Percentiles rank a stretch among this genome's conserved stretches.
These are phyloP conservation scores for Aureobasidium sp. DNA, from an alignment of 2,329 filamentous ascomycete species.

Conservation along the genomic window DNA sequence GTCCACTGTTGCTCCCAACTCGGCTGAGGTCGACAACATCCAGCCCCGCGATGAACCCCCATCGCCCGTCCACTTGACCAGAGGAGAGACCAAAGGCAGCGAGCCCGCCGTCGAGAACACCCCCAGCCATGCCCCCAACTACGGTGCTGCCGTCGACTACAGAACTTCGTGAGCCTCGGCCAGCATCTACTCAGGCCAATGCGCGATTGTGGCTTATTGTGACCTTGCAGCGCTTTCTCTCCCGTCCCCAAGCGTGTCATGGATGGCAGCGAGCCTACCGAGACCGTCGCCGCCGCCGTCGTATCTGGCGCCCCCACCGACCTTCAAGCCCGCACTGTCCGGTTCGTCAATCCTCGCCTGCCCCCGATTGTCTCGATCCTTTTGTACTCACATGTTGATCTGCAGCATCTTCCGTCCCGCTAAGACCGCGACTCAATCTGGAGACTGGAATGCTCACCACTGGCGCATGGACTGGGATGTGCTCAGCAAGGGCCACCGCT, in stretches of 20 bases:
- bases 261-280: constrained; percentile 77
- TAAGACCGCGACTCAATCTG: constrained; percentile 95
- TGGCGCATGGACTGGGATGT: constrained; percentile 99
- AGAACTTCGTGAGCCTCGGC: constrained; percentile 69
- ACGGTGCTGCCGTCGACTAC: constrained; percentile 73
- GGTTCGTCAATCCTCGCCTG: constrained; percentile 49
- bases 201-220: constrained; percentile 23
- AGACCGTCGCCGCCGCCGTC: constrained; percentile 70
- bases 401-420: constrained; percentile 80
- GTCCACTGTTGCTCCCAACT: constrained; percentile 31
- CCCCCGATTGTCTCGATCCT: constrained; percentile 17
- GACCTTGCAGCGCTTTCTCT: constrained; percentile 64
- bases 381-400: constrained; percentile 7
- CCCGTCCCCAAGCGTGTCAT: constrained; percentile 84
- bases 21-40: constrained; percentile 27
- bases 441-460: constrained; percentile 71
- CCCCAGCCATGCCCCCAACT: constrained; percentile 69
- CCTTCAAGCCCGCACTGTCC: constrained; percentile 85
- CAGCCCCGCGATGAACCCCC: constrained; percentile 17
- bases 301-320: constrained; percentile 90
- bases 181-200: neutral
- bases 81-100: constrained; percentile 42
- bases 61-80: constrained; percentile 16
- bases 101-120: constrained; percentile 45
- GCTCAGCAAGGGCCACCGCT: constrained; percentile 82